Evolutionary conservation across 169 alveolate genomes (phyloP), one percentile per base, ranked within the genome.

Genomic region (Plasmodium gallinaceum): DNA sequence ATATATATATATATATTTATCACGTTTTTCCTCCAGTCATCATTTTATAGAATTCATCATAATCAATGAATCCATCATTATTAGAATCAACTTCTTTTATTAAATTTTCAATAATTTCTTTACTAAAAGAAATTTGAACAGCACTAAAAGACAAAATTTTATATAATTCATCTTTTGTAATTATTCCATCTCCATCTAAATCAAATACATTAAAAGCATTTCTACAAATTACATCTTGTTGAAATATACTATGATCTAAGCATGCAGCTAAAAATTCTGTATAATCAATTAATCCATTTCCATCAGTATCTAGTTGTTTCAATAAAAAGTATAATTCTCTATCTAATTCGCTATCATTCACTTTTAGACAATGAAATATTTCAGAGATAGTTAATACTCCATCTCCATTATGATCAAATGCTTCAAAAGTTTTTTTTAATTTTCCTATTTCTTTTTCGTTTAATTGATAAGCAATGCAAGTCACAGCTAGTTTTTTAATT

Each of bases 251-350:
- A 88, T 96, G 96, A 88, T 98, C 98, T 42, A 96, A 88, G 43
- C 98, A 92, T n/a, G 99, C 99, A 6, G 99, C 98, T 57, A 98
- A 74, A 90, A 97, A 98, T 90, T 98, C 99, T 10, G 99, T 97
- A 92, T 97, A 98, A 73, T 97, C 99, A 26, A 95, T 96, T n/a
- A 96, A 88, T 54, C 98, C 98, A 78, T 93, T 95, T 7, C 98
- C 97, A 89, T 96, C 97, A 7, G 98, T 96, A 74, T 96, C 98
- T 42, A 96, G 73, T 76, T 94, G 96, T 88, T 92, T 92, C 18
- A 96, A 80, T 37, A 96, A 75, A n/a, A 90, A 74, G 54, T 92
- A 92, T 24, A 66, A 92, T 65, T 92, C 96, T 69, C 83, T 95
- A 65, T 95, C 96, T 68, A 74, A 61, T 89, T 74, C 91, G 88